Base-by-base conservation (phyloP, 192 early-diverging fungal species). In the Coemansia sp. region DNA sequence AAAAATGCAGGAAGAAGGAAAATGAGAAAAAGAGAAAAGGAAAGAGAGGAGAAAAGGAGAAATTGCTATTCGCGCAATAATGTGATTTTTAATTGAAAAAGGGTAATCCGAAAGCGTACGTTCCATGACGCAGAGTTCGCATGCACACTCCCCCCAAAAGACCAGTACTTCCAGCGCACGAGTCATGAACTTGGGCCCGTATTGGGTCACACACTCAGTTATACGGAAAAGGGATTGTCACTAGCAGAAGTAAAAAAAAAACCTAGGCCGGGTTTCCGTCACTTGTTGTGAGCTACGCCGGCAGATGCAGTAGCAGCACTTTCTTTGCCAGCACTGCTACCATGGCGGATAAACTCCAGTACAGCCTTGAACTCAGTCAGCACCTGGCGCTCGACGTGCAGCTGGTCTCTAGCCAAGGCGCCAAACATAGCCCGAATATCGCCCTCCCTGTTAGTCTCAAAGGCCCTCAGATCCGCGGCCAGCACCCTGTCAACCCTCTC, bases 401-500 rank as follows among this genome's bases (percentile, higher is more conserved):
- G 64, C 63, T 82, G 74, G 57, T 82, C 79, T 17, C 70, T 60
- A 6, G 73, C 79, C 26, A 82, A 55, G 14, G 73, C 70, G 26
- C 63, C 62, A 76, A 83, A 78, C 76, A 78, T 71, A 23, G 69
- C 63, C n/a, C 67, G 33, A 13, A 84, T 21, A 38, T 84, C 82
- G 38, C 67, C 53, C 55, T 84, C 82, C 0, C 82, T 66, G 49
- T 73, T 70, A 21, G 49, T 44, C 68, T 80, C 82, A 63, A 84
- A 84, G 11, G 71, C 69, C 3, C 66, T 62, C 62, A 84, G 66
- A 43, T 84, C 82, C 0, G 77, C 77, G 0, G 68, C 70, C 74
- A 84, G 62, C 43, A 84, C 82, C 14, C 59, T 32, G 64, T 86
- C 80, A 1, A 83, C 74, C 3, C 80, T 69, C 62, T 83, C 80